These are phyloP conservation scores for Dactylellina sp. DNA, from an alignment of 2,329 filamentous ascomycete genomes.

Conservation along the genomic window DNA sequence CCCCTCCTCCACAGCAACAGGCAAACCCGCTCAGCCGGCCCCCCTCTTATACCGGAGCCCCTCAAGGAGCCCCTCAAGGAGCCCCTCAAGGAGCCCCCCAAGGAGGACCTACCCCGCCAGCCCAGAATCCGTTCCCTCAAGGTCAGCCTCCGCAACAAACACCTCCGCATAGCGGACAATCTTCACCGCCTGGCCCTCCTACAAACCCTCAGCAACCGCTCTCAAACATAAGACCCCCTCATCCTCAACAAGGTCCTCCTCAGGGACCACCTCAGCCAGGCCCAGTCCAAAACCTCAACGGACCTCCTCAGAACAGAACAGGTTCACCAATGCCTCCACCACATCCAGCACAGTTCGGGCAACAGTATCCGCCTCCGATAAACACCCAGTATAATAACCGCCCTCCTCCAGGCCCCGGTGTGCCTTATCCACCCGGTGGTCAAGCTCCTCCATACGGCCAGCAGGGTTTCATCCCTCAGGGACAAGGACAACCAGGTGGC, in stretches of 20 bases:
- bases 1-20: slow-evolving; percentile 61
- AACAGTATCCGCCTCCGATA: slow-evolving; percentile 47
- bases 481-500: slow-evolving; percentile 21
- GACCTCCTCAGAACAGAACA: slow-evolving; percentile 35
- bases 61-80: slow-evolving; percentile 64
- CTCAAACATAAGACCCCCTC: slow-evolving; percentile 57
- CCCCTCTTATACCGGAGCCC: slow-evolving; percentile 73
- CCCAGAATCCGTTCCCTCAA: slow-evolving; percentile 63
- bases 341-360: slow-evolving; percentile 32
- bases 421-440: slow-evolving; percentile 31
- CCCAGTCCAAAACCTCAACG: slow-evolving; percentile 58
- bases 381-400: slow-evolving; percentile 33
- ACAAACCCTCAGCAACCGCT: slow-evolving; percentile 59
- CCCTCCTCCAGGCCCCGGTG: slow-evolving; percentile 39
- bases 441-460: slow-evolving; percentile 32
- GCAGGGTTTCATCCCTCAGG: slow-evolving; percentile 5
- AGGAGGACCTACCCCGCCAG: slow-evolving; percentile 68
- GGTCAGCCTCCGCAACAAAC: slow-evolving; percentile 67
- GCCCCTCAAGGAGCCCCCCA: slow-evolving; percentile 63
- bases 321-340: slow-evolving; percentile 49
- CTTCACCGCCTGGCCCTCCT: slow-evolving; percentile 66
- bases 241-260: slow-evolving; percentile 61
- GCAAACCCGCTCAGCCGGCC: slow-evolving; percentile 71
- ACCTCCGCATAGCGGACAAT: slow-evolving; percentile 69
- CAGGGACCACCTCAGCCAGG: slow-evolving; percentile 59